These are phyloP conservation scores for Cercospora berteroae DNA, from an alignment of 2,329 filamentous ascomycete species.

Conservation along the genomic window DNA sequence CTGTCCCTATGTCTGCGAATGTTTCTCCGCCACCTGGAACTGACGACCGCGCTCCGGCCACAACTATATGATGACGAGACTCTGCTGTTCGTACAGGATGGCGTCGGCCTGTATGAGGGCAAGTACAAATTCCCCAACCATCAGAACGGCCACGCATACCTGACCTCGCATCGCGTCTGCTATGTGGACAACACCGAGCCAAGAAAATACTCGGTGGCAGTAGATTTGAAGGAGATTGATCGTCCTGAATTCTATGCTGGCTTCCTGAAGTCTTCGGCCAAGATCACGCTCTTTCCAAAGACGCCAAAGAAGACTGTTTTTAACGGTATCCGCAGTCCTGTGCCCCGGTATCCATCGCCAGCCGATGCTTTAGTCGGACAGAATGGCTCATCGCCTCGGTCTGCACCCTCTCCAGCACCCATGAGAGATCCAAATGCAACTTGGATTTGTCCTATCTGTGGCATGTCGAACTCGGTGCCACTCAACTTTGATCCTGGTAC, in stretches of 20 bases:
- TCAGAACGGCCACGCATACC: conserved; percentile 92
- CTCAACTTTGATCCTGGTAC: conserved; percentile 87
- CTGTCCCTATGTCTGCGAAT: conserved; percentile 56
- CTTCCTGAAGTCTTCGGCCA: conserved; percentile 91
- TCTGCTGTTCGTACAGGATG: conserved; percentile 93
- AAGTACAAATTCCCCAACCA: conserved; percentile 94
- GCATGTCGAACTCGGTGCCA: conserved; percentile 87
- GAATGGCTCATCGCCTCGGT: conserved; percentile 49
- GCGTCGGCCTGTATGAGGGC: conserved; percentile 94
- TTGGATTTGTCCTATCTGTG: conserved; percentile 96
- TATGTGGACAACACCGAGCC: conserved; percentile 90
- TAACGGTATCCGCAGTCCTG: conserved; percentile 52
- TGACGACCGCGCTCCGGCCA: conserved; percentile 93
- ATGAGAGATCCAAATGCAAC: conserved; percentile 62
- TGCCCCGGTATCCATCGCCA: conserved; percentile 48
- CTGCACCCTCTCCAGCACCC: conserved; percentile 48
- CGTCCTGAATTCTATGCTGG: conserved; percentile 87
- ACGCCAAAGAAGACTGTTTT: conserved; percentile 63
- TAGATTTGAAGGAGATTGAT: conserved; percentile 89
- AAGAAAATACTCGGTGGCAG: conserved; percentile 75
- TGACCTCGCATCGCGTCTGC: conserved; percentile 93
- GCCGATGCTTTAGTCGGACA: conserved; percentile 42
- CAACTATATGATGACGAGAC: conserved; percentile 90
- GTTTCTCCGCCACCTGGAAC: conserved; percentile 93
- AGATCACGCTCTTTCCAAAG: conserved; percentile 86